phyloP scores from a whole-genome alignment of 495 filamentous ascomycete species.

The Neurospora sp. region DNA sequence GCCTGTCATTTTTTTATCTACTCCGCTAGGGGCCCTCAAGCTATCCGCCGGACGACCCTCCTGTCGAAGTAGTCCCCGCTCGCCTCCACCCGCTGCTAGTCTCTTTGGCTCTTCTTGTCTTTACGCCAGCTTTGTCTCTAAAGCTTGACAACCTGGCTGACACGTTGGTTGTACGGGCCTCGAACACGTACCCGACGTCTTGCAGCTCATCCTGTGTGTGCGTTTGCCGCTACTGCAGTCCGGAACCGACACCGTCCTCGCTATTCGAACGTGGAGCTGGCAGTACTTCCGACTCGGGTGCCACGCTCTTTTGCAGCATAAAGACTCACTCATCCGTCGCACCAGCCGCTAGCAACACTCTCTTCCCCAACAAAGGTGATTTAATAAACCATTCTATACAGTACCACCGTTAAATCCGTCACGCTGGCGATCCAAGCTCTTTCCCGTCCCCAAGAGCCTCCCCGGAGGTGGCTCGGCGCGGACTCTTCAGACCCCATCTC shows the following conservation, averaged over 20 bases:
- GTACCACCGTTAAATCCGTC: conserved; percentile 8
- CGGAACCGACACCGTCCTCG: conserved; percentile 1
- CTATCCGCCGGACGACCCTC: conserved; percentile 10
- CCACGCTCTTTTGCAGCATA: conserved; percentile 8
- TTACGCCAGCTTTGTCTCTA: background rate
- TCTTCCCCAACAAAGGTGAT: conserved; percentile 2
- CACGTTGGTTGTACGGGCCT: conserved; percentile 8
- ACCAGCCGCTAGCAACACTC: background rate
- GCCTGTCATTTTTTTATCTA: conserved; percentile 21
- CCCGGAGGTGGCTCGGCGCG: conserved; percentile 16
- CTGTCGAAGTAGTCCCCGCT: conserved; percentile 8
- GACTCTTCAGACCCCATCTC: conserved; percentile 11
- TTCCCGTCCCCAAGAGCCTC: conserved; percentile 14
- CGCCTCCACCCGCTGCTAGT: conserved; percentile 8
- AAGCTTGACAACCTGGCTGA: conserved; percentile 5
- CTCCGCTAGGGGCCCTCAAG: conserved; percentile 15
- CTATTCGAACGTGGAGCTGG: conserved; percentile 4
- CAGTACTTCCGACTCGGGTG: conserved; percentile 1
- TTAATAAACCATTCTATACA: background rate
- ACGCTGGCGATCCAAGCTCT: conserved; percentile 25
- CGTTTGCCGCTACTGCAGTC: background rate
- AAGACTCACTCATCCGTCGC: background rate
- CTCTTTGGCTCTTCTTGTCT: conserved; percentile 1
- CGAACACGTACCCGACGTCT: conserved; percentile 13
- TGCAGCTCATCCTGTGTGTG: conserved; percentile 3